Base-by-base conservation (phyloP, 2,329 filamentous ascomycete genomes). In the Sordariomycetes sp. region DNA sequence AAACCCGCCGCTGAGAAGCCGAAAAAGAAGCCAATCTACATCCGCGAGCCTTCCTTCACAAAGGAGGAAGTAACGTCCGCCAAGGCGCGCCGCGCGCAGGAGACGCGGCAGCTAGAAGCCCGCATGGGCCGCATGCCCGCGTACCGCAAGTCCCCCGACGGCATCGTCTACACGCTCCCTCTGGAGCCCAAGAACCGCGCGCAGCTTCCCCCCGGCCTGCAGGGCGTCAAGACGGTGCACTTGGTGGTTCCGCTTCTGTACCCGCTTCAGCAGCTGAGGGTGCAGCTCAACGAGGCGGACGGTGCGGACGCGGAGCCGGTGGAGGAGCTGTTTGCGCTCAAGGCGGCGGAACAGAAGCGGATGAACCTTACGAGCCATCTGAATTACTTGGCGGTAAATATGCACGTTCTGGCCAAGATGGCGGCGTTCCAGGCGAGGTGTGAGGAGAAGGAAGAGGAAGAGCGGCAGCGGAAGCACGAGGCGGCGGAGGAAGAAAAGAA, bases 41-140 rank as follows among this genome's bases (percentile, higher is more conserved):
- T 74, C 10, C 72, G 73, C 1, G 71, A 76, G 60, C 72, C 74
- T 51, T 75, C 72, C 2, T 85, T 80, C 64, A 80, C 81, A 0
- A 69, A 70, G 39, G 79, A 84, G 53, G 76, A 90, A 65, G 83
- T 81, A 58, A 71, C 72, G 3, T 74, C 78, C 59, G 88, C 88
- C 35, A 80, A 81, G 64, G 76, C 78, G 48, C 78, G 79, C 57
- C 76, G 88, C 60, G 80, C 82, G 22, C 73, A 78, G 53, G 86
- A 92, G 65, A 80, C 81, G 25, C 80, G 84, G 42, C 87, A 90
- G 64, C 76, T 94, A 0, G 87, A 91, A 70, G 79, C 87, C 32
- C 81, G 89, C 35, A 83, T 94, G 75, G 81, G 85, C 17, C 78
- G 85, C 62, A 66, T 86, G 54, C 76, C 82, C 1, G 69, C 81